A percentile compares a stretch with the other conserved stretches of the same genome.
Conservation (phyloP, 768 basidiomycete genomes). For the Mycena filopes region DNA sequence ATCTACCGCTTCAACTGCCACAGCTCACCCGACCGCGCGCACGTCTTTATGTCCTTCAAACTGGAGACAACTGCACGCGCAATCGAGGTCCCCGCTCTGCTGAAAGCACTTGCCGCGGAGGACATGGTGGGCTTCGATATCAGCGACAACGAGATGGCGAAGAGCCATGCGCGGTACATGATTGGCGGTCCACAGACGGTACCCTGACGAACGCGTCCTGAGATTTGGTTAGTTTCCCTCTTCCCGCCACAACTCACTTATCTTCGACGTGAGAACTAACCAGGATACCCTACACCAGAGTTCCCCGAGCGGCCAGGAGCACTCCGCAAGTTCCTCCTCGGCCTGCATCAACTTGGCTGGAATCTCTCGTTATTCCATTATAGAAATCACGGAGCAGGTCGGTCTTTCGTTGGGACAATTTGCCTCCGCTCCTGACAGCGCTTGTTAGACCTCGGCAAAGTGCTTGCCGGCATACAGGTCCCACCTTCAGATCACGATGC, state of each 20-base stretch:
- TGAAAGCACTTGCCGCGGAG: conserved; percentile 66
- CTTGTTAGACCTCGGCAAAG: conserved; percentile 86
- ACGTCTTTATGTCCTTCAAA: conserved; percentile 92
- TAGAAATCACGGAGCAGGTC: conserved; percentile 96
- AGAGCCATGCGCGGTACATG: conserved; percentile 94
- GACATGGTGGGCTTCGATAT: conserved; percentile 92
- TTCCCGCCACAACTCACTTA: background rate
- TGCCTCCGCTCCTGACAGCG: conserved; percentile 11
- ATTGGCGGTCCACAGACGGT: conserved; percentile 87
- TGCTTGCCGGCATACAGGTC: conserved; percentile 94
- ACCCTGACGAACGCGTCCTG: conserved; percentile 87
- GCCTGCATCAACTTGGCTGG: conserved; percentile 80
- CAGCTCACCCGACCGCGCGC: conserved; percentile 73
- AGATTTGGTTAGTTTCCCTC: conserved; percentile 79
- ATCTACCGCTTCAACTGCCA: conserved; percentile 86
- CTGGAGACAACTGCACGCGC: conserved; percentile 69
- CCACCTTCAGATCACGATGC: conserved; percentile 71
- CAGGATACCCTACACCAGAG: conserved; percentile 57
- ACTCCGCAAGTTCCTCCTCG: conserved; percentile 88
- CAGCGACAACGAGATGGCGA: conserved; percentile 95
- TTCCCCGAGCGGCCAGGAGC: conserved; percentile 97
- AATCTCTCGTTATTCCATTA: conserved; percentile 98
- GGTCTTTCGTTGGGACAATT: conserved; percentile 36
- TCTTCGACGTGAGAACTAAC: background rate
- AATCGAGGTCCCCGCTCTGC: conserved; percentile 71